Evolutionary conservation across 2,329 filamentous ascomycete species (phyloP).

Genomic region (Clonostachys rosea): DNA sequence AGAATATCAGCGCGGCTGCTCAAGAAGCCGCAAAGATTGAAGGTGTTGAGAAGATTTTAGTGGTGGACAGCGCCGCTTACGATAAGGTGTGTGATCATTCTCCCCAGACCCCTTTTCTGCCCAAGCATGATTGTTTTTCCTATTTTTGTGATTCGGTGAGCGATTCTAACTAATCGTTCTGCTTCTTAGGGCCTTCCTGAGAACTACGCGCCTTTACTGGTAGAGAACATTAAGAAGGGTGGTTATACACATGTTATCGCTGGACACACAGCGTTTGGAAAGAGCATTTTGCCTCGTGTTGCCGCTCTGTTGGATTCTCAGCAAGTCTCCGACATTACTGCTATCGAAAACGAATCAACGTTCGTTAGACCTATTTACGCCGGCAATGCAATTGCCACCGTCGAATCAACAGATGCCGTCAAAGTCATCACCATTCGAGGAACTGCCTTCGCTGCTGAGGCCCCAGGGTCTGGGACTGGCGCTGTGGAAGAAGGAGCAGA

Average conservation of each 20-base stretch:
- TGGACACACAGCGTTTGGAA: conserved; percentile 92
- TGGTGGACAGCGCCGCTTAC: conserved; percentile 83
- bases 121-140: too few species aligned
- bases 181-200: conserved; percentile 68
- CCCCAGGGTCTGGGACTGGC: conserved; percentile 68
- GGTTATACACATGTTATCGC: conserved; percentile 90
- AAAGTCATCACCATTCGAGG: conserved; percentile 92
- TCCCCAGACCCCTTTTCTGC: too few species aligned
- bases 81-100: conserved; percentile 64
- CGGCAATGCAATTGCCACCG: conserved; percentile 93
- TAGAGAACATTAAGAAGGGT: conserved; percentile 95
- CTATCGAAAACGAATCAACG: conserved; percentile 83
- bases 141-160: too few species aligned
- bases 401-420: conserved; percentile 79
- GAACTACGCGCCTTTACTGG: conserved; percentile 87
- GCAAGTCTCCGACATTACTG: conserved; percentile 88
- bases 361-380: conserved; percentile 97
- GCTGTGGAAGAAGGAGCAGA: conserved; percentile 77
- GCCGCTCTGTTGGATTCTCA: conserved; percentile 88
- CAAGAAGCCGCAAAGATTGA: conserved; percentile 84
- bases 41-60: conserved; percentile 87
- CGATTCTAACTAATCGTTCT: too few species aligned
- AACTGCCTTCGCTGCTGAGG: conserved; percentile 80
- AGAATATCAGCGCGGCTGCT: conserved; percentile 69
- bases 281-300: conserved; percentile 87